phyloP scores from a whole-genome alignment of 2,329 filamentous ascomycete genomes.

The Fusarium poae region DNA sequence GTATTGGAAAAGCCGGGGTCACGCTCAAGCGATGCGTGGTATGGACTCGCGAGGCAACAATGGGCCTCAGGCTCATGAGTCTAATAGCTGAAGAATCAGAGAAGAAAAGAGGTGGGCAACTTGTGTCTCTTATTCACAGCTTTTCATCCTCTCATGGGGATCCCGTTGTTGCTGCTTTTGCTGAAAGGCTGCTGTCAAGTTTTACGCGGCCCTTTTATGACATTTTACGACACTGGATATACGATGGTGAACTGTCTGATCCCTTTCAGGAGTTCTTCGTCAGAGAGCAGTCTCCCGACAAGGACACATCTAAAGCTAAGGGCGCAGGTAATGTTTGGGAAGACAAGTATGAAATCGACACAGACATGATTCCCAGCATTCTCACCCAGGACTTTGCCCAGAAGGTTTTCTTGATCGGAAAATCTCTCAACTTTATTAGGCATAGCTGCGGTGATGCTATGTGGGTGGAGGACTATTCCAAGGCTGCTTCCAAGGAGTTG shows the following conservation, averaged over 20 bases:
- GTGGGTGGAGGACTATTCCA: conserved; percentile 97
- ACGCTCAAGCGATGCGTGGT: conserved; percentile 96
- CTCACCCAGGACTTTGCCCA: conserved; percentile 94
- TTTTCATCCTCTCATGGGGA: conserved; percentile 96
- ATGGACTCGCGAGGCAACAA: conserved; percentile 97
- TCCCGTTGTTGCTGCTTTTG: conserved; percentile 92
- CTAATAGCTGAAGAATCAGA: conserved; percentile 92
- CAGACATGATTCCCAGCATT: conserved; percentile 91
- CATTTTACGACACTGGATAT: conserved; percentile 96
- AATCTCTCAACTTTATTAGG: conserved; percentile 97
- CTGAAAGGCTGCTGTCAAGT: conserved; percentile 85
- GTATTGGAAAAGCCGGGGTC: conserved; percentile 87
- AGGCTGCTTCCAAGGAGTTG: conserved; percentile 90
- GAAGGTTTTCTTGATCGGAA: conserved; percentile 97
- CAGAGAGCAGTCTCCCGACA: conserved; percentile 74
- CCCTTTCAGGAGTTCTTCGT: conserved; percentile 97
- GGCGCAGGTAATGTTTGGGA: conserved; percentile 95
- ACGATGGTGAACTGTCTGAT: conserved; percentile 97
- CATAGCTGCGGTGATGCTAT: conserved; percentile 93
- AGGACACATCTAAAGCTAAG: conserved; percentile 65
- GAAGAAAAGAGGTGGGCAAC: conserved; percentile 84
- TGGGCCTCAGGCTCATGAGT: conserved; percentile 93
- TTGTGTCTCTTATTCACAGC: conserved; percentile 92
- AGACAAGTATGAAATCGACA: conserved; percentile 91
- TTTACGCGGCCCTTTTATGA: conserved; percentile 97